Evolutionary conservation across 2,329 filamentous ascomycete genomes (phyloP).

Genomic region (Fusarium dimerum): DNA sequence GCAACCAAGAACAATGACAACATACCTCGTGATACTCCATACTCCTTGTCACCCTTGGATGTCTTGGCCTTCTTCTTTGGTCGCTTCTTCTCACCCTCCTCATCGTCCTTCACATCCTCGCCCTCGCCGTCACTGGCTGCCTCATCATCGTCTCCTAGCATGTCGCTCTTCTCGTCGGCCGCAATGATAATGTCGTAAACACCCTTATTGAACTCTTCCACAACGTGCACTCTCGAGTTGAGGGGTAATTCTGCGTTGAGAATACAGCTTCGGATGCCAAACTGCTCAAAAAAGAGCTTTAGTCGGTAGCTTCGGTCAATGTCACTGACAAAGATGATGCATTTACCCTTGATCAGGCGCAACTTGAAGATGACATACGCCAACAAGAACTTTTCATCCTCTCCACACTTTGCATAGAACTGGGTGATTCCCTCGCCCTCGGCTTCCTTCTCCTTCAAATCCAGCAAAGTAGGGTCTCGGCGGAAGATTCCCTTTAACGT

Average conservation of each 20-base stretch:
- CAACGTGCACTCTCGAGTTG: conserved; percentile 89
- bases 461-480: conserved; percentile 73
- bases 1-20: neutral
- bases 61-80: conserved; percentile 46
- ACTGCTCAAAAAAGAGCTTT: conserved; percentile 95
- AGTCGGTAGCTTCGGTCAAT: conserved; percentile 87
- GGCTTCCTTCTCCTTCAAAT: conserved; percentile 80
- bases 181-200: conserved; percentile 99
- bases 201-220: conserved; percentile 95
- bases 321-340: conserved; percentile 71
- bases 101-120: conserved; percentile 36
- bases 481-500: conserved; percentile 84
- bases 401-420: conserved; percentile 88
- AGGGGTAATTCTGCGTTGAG: conserved; percentile 93
- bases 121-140: conserved; percentile 41
- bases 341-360: conserved; percentile 90
- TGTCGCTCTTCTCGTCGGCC: conserved; percentile 87
- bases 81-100: conserved; percentile 25
- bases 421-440: conserved; percentile 78
- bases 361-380: conserved; percentile 95
- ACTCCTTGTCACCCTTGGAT: conserved; percentile 75
- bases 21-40: conserved; percentile 83
- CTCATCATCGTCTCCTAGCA: conserved; percentile 67
- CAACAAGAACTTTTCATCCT: conserved; percentile 95
- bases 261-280: conserved; percentile 90